Base-by-base conservation (phyloP, 306 rosid genomes). In the Herpetospermum pedunculosum region DNA sequence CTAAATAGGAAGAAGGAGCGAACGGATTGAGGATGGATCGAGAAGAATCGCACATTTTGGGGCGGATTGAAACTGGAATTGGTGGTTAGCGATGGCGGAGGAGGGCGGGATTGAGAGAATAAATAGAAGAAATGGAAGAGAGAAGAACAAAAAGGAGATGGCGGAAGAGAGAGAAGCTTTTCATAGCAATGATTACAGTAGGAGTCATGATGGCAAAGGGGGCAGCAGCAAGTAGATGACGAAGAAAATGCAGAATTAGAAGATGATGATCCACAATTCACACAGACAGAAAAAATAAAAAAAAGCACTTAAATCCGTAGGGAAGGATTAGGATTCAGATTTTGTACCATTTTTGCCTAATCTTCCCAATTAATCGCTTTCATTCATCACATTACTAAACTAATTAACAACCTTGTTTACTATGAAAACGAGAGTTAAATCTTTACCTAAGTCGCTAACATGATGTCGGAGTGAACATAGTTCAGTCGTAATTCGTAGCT, bases 191-290 rank as follows among this genome's bases (percentile, higher is more conserved):
- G 95, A 89, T 90, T 92, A 80, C 87, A 77, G 54, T 76, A 80
- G 85, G 81, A 70, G 76, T 88, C 84, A 85, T 92, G 84, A 92
- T 92, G 87, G 86, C 95, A 65, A 79, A 79, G 82, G 26, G 29
- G 69, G 93, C 81, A 82, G 93, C 81, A 82, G 91, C 52, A 78
- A 76, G 65, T 59, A 83, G 83, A 70, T 82, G 89, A 63, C 54
- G 77, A 75, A 77, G 44, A 69, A 43, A 69, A 43, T 69, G 60
- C 80, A 65, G 88, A 83, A 77, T 76, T 75, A 82, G 81, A 63
- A 23, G 78, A 81, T 74, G 75, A 77, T 38, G 26, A 60, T 18
- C 2, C 57, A 48, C 59, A 43, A 44, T 13, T 13, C 5, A 13
- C 49, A 44, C 49, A n/a, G n/a, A n/a, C 4, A 10, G 2, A 1